Evolutionary conservation across 345 rosid genomes (phyloP), one percentile per base, ranked within the genome.

Genomic region (Populus deltoides): DNA sequence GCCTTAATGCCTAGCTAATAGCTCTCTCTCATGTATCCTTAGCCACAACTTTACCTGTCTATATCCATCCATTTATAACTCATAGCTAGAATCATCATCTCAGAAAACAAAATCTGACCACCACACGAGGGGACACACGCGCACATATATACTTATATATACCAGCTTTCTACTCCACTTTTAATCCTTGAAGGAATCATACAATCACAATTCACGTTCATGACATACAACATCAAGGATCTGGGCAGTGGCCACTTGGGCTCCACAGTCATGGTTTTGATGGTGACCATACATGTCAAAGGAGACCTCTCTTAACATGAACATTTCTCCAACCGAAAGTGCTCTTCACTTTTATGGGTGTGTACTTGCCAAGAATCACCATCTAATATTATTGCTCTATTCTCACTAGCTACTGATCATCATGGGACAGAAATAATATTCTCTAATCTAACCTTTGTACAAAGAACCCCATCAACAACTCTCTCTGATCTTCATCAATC

Each of bases 111-210:
- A 78, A 68, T 71, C 43, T 39, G 43, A 79, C 72, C 86, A 74
- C 80, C 79, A 55, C 83, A 81, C 83, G 82, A 78, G 78, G 77
- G 82, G 76, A 41, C 78, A n/a, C 69, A 0, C 39, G n/a, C n/a
- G n/a, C n/a, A 11, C 47, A 41, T 41, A 2, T 41, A 33, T 33
- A 63, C 1, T 7, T 27, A 63, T 13, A 63, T 22, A 36, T 10
- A 10, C 66, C 76, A 27, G 70, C 83, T 77, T 77, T 80, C 8
- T 15, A 72, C n/a, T 71, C 55, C 41, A 57, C 65, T 74, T 70
- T 74, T 27, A 20, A 22, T 66, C 68, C 38, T 22, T 53, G 65
- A 36, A 43, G 17, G 47, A 38, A 41, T 61, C 47, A 7, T 43
- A 18, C 20, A 47, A 47, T 62, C 45, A 67, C 70, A 24, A 17